Evolutionary conservation across 306 rosid genomes (phyloP).

Genomic region (Luffa aegyptiaca): DNA sequence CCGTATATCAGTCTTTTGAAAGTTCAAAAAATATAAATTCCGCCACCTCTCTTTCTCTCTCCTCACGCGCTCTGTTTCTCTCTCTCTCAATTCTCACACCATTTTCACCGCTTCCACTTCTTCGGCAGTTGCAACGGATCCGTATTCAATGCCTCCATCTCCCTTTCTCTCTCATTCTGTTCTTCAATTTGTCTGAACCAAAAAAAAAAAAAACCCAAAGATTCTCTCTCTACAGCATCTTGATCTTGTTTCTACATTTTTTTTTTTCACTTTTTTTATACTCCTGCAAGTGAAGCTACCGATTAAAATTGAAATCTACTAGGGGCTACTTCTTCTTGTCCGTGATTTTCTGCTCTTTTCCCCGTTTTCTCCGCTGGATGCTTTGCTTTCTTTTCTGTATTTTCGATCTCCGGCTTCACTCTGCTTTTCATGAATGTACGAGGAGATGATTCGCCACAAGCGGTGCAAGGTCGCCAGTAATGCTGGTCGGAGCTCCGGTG

Average conservation of each 20-base stretch:
- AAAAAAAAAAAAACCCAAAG: not conserved
- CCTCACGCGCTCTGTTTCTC: not conserved
- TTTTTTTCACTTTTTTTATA: not conserved
- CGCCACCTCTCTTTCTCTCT: conserved; percentile 5
- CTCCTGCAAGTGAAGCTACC: not conserved
- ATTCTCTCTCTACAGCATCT: not conserved
- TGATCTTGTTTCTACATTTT: not conserved
- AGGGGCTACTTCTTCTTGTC: not conserved
- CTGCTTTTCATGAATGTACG: conserved; percentile 31
- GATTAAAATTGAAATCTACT: not conserved
- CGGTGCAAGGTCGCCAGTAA: conserved; percentile 26
- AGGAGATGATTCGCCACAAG: conserved; percentile 43
- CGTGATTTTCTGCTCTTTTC: not conserved
- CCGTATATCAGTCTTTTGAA: not conserved
- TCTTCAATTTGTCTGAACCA: not conserved
- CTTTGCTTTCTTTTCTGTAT: not conserved
- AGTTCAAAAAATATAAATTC: conserved; percentile 9
- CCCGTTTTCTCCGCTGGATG: not conserved
- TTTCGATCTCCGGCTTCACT: not conserved
- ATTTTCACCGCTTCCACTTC: conserved; percentile 6
- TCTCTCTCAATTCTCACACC: not conserved
- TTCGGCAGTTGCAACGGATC: conserved; percentile 11
- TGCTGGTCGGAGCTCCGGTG: conserved; percentile 24
- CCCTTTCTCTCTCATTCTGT: not conserved
- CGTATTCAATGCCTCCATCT: not conserved